Percentiles rank a stretch among this genome's conserved stretches.
Evolutionary conservation across 305 asterid species (phyloP).

Genomic region (Galium porrigens): DNA sequence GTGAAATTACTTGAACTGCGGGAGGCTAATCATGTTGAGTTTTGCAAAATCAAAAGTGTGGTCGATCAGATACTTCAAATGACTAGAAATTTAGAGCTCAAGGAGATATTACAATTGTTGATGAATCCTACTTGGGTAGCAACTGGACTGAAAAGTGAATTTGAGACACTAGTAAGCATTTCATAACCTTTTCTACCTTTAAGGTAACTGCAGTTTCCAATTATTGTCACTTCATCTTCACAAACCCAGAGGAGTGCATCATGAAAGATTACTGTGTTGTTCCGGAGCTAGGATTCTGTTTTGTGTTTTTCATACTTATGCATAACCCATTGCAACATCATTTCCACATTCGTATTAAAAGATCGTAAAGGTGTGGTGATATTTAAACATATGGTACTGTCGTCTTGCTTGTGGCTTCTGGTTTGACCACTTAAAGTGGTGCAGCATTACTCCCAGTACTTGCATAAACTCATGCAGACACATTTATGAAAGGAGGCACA

Average conservation of each 20-base stretch:
- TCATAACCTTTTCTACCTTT: slow-evolving; percentile 2
- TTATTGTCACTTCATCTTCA: background rate
- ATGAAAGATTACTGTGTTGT: background rate
- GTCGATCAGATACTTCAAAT: slow-evolving; percentile 63
- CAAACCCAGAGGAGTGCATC: background rate
- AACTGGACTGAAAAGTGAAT: slow-evolving; percentile 69
- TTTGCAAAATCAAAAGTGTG: slow-evolving; percentile 68
- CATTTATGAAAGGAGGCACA: background rate
- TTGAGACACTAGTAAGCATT: slow-evolving; percentile 60
- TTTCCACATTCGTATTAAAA: background rate
- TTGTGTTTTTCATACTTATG: background rate
- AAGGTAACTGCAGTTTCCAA: background rate
- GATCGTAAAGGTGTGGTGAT: background rate
- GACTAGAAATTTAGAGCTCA: slow-evolving; percentile 44
- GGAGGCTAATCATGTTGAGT: slow-evolving; percentile 96
- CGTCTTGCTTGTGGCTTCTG: background rate
- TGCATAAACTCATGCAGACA: background rate
- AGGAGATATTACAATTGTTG: slow-evolving; percentile 42
- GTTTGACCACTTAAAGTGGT: background rate
- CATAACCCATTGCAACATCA: background rate
- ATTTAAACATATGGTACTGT: background rate
- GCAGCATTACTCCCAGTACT: background rate
- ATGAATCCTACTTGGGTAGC: slow-evolving; percentile 90
- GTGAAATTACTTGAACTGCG: slow-evolving; percentile 88
- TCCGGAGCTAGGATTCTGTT: slow-evolving; percentile 1